Conservation (phyloP, 192 early-diverging fungal species). For the Umbelopsis vinacea region DNA sequence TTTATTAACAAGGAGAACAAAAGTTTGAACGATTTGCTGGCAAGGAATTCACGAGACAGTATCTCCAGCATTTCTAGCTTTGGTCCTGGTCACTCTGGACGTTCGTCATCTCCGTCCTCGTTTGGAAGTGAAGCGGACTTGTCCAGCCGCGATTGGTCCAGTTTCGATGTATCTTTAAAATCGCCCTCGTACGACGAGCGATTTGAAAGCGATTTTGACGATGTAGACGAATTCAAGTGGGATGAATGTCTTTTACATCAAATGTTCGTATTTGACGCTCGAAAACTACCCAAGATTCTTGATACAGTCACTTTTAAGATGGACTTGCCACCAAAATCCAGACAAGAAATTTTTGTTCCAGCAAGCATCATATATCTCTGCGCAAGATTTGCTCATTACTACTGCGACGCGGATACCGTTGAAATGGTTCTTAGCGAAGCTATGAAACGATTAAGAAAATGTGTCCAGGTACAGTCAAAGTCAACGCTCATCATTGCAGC, state of each 20-base stretch:
- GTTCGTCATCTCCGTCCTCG: conserved; percentile 15
- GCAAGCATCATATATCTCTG: conserved; percentile 89
- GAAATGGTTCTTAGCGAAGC: conserved; percentile 67
- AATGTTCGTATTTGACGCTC: conserved; percentile 89
- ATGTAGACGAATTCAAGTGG: conserved; percentile 69
- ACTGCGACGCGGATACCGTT: conserved; percentile 71
- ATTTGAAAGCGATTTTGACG: conserved; percentile 18
- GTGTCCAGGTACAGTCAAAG: conserved; percentile 44
- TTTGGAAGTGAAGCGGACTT: conserved; percentile 15
- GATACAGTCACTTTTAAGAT: conserved; percentile 70
- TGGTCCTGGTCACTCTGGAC: conserved; percentile 7
- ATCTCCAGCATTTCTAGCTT: conserved; percentile 36
- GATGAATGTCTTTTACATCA: conserved; percentile 81
- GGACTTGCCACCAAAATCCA: conserved; percentile 56
- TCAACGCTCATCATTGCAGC: conserved; percentile 8
- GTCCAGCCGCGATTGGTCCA: neutral
- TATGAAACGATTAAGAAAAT: conserved; percentile 54
- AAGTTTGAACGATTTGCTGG: conserved; percentile 58
- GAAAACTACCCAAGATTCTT: conserved; percentile 73
- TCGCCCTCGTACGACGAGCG: conserved; percentile 1
- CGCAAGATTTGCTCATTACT: conserved; percentile 88
- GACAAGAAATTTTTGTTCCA: conserved; percentile 68
- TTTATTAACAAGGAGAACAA: conserved; percentile 65
- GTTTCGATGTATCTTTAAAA: neutral
- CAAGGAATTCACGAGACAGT: conserved; percentile 33